phyloP scores from a whole-genome alignment of 768 basidiomycete genomes.

The Pisolithus marmoratus region DNA sequence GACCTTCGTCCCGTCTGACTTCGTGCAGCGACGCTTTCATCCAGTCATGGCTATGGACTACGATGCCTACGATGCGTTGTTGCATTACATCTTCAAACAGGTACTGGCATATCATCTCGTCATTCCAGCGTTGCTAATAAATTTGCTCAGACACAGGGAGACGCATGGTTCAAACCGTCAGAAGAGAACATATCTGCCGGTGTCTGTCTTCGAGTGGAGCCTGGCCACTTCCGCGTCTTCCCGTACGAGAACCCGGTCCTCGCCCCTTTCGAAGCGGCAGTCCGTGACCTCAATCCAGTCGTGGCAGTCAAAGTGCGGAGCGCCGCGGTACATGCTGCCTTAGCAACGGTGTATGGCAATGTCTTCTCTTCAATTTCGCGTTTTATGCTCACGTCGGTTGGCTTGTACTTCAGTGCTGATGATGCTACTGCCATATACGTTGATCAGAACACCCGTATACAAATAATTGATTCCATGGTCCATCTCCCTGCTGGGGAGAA shows the following conservation, averaged over 20 bases:
- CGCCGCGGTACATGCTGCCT: conserved; percentile 75
- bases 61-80: conserved; percentile 72
- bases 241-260: conserved; percentile 82
- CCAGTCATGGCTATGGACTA: conserved; percentile 40
- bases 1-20: too few species aligned
- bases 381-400: neutral
- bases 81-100: conserved; percentile 75
- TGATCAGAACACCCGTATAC: conserved; percentile 78
- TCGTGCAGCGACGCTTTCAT: neutral
- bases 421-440: conserved; percentile 61
- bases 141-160: conserved; percentile 61
- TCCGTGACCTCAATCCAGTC: conserved; percentile 71
- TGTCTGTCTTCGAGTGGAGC: conserved; percentile 67
- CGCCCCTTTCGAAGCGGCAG: conserved; percentile 76
- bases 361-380: neutral
- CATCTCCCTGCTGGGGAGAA: conserved; percentile 76
- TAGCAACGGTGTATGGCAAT: conserved; percentile 56
- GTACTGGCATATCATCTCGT: conserved; percentile 27
- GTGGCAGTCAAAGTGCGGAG: conserved; percentile 79
- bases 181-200: conserved; percentile 78
- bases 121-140: neutral
- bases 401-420: conserved; percentile 38
- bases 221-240: conserved; percentile 71
- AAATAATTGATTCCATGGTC: conserved; percentile 68
- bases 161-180: conserved; percentile 83